phyloP scores from a whole-genome alignment of 2,329 filamentous ascomycete genomes.

The Fusarium multiceps region DNA sequence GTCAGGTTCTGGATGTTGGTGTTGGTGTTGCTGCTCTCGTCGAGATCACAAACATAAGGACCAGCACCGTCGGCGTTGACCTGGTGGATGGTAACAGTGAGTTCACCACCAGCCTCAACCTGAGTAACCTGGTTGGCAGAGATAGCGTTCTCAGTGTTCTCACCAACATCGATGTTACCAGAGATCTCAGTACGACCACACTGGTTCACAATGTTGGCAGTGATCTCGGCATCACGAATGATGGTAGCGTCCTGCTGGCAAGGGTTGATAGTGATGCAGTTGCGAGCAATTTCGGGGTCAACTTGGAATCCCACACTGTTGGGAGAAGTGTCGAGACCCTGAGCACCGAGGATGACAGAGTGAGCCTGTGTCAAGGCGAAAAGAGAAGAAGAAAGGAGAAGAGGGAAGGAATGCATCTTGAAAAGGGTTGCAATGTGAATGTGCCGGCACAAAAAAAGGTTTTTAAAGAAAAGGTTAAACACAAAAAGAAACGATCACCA shows the following conservation, averaged over 20 bases:
- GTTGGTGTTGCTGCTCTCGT: slow-evolving; percentile 58
- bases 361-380: slow-evolving; percentile 49
- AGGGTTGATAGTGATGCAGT: slow-evolving; percentile 72
- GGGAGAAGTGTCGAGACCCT: slow-evolving; percentile 59
- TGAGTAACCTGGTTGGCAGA: slow-evolving; percentile 59
- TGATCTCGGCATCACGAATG: slow-evolving; percentile 68
- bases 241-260: slow-evolving; percentile 74
- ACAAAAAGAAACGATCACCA: slow-evolving; percentile 41
- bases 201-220: slow-evolving; percentile 64
- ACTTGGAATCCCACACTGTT: slow-evolving; percentile 64
- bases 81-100: slow-evolving; percentile 73
- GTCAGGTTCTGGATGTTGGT: slow-evolving; percentile 52
- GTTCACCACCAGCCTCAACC: slow-evolving; percentile 57
- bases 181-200: slow-evolving; percentile 71
- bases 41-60: slow-evolving; percentile 66
- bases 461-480: slow-evolving; percentile 2
- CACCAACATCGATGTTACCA: slow-evolving; percentile 71
- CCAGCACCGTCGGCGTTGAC: slow-evolving; percentile 75
- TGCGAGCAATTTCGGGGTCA: slow-evolving; percentile 66
- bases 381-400: slow-evolving; percentile 31
- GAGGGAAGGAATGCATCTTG: slow-evolving; percentile 36
- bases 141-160: slow-evolving; percentile 65
- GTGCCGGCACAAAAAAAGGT: slow-evolving; percentile 38
- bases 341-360: slow-evolving; percentile 59
- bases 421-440: slow-evolving; percentile 9